A percentile compares a stretch with the other conserved stretches of the same genome.
phyloP scores from a whole-genome alignment of 345 rosid genomes.

The Nasturtium officinale region DNA sequence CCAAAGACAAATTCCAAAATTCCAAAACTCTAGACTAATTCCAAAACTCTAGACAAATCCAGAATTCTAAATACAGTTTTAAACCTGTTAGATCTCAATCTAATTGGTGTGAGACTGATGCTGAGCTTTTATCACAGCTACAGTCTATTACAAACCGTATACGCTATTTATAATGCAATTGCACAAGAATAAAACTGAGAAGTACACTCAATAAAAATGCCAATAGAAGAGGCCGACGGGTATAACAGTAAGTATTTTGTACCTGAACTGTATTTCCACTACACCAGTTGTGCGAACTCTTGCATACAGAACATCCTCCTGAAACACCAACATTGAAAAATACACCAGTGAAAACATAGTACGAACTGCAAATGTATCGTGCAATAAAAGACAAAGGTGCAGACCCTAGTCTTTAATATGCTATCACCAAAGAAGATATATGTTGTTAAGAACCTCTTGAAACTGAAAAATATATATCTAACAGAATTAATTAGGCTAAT shows the following conservation, averaged over 20 bases:
- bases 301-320: constrained; percentile 97
- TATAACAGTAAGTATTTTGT: constrained; percentile 24
- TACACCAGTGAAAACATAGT: neutral
- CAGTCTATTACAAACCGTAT: neutral
- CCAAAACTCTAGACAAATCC: neutral
- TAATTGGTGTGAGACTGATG: neutral
- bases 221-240: neutral
- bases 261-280: constrained; percentile 99
- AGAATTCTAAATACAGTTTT: neutral
- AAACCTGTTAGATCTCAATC: neutral
- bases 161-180: neutral
- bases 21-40: neutral
- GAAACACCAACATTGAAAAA: constrained; percentile 31
- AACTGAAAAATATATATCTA: neutral
- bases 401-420: neutral
- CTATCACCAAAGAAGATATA: neutral
- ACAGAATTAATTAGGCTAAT: neutral
- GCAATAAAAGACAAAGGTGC: neutral
- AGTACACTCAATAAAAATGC: neutral
- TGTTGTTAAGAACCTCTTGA: neutral
- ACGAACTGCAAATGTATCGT: neutral
- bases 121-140: neutral
- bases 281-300: constrained; percentile 98
- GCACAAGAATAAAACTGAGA: neutral
- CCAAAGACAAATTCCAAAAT: neutral